phyloP scores from a whole-genome alignment of 2,329 filamentous ascomycete species.

The Diaporthe sp. region DNA sequence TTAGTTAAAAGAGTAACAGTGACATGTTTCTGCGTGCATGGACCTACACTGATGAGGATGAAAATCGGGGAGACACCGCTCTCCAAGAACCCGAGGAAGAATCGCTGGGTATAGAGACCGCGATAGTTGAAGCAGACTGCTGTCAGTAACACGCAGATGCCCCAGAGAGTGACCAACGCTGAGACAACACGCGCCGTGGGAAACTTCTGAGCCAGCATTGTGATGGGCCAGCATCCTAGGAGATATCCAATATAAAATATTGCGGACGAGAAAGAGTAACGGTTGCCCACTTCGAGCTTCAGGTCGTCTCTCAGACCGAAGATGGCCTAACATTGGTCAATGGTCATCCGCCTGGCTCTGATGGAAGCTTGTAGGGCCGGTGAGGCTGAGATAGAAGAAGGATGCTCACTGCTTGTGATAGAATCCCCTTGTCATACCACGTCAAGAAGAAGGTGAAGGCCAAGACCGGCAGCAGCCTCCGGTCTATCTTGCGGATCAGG shows the following conservation, averaged over 20 bases:
- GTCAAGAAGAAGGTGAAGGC: not conserved
- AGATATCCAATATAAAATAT: slow-evolving; percentile 11
- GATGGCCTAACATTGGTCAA: not conserved
- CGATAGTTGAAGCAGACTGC: not conserved
- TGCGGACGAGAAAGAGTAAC: slow-evolving; percentile 5
- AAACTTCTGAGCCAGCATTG: not conserved
- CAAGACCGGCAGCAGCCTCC: slow-evolving; percentile 5
- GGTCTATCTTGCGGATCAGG: not conserved
- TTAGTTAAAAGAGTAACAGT: not conserved
- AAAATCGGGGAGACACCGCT: slow-evolving; percentile 1
- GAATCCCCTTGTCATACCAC: slow-evolving; percentile 18
- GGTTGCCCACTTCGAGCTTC: slow-evolving; percentile 7
- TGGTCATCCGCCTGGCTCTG: not conserved
- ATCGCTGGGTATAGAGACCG: not conserved
- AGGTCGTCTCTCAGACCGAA: slow-evolving; percentile 11
- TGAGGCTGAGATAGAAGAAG: too few species aligned
- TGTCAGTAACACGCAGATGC: not conserved
- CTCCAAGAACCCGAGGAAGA: slow-evolving; percentile 10
- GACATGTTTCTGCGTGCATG: rapidly evolving
- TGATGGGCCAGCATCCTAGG: slow-evolving; percentile 14
- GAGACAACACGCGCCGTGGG: not conserved
- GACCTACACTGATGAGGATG: slow-evolving; percentile 10
- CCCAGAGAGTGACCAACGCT: not conserved
- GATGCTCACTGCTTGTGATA: slow-evolving; percentile 8
- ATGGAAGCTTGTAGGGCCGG: not conserved